A percentile compares a stretch with the other conserved stretches of the same genome.
Evolutionary conservation across 2,329 filamentous ascomycete genomes (phyloP).

Genomic region (Aspergillus neoniger): DNA sequence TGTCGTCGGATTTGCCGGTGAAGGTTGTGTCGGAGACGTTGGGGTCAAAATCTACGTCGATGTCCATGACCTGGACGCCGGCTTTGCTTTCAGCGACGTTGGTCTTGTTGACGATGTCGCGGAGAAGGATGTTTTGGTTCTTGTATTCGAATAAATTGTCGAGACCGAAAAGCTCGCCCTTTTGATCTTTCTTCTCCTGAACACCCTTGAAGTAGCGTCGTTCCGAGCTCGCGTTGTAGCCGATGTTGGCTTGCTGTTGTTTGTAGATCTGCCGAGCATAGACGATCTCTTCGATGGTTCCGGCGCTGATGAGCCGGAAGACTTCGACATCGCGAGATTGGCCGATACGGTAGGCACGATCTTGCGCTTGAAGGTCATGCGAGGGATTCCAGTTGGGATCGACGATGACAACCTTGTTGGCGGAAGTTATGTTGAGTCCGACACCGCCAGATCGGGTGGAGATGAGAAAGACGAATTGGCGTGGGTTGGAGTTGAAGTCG

Average conservation of each 20-base stretch:
- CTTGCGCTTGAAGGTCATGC: slow-evolving; percentile 93
- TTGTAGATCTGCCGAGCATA: slow-evolving; percentile 98
- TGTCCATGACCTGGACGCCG: slow-evolving; percentile 75
- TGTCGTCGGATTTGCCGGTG: slow-evolving; percentile 21
- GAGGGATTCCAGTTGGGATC: slow-evolving; percentile 98
- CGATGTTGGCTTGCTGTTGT: slow-evolving; percentile 97
- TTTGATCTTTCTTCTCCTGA: slow-evolving; percentile 76
- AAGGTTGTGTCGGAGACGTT: slow-evolving; percentile 50
- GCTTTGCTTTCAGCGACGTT: slow-evolving; percentile 92
- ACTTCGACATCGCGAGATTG: slow-evolving; percentile 93
- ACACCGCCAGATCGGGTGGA: slow-evolving; percentile 91
- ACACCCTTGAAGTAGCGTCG: slow-evolving; percentile 94
- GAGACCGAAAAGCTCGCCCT: slow-evolving; percentile 92
- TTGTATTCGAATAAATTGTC: slow-evolving; percentile 83
- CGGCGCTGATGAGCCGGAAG: slow-evolving; percentile 84
- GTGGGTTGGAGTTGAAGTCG: slow-evolving; percentile 84
- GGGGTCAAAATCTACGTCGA: slow-evolving; percentile 64
- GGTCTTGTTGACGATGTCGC: slow-evolving; percentile 98
- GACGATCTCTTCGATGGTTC: slow-evolving; percentile 95
- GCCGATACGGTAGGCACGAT: slow-evolving; percentile 93
- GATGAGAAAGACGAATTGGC: slow-evolving; percentile 92
- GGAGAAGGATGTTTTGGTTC: slow-evolving; percentile 74
- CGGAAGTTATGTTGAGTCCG: slow-evolving; percentile 92
- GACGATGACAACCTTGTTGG: slow-evolving; percentile 96
- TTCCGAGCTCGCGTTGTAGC: slow-evolving; percentile 88